These are phyloP conservation scores for Aphanocladium album DNA, from an alignment of 2,329 filamentous ascomycete species.

Conservation along the genomic window DNA sequence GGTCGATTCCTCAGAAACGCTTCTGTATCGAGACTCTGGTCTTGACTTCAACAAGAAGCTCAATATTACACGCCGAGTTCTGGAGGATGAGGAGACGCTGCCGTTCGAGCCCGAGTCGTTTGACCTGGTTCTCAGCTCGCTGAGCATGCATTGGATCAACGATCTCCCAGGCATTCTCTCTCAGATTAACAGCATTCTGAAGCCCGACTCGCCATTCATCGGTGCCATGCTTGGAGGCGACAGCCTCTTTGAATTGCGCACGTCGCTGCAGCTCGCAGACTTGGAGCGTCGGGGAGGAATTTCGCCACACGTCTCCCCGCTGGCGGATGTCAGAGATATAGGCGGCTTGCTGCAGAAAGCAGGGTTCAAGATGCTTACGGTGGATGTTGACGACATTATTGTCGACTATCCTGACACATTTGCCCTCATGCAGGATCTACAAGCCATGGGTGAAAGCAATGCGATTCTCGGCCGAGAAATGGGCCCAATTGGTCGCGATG, in stretches of 20 bases:
- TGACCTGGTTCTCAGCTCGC: conserved; percentile 82
- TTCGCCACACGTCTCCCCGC: conserved; percentile 80
- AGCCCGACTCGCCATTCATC: conserved; percentile 87
- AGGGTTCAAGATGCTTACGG: conserved; percentile 92
- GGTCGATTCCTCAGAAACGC: conserved; percentile 70
- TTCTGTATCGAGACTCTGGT: conserved; percentile 76
- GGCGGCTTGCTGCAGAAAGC: conserved; percentile 81
- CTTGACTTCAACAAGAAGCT: conserved; percentile 70
- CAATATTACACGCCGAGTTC: conserved; percentile 66
- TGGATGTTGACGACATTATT: conserved; percentile 95
- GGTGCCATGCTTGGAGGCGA: conserved; percentile 97
- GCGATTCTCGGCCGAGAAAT: conserved; percentile 81
- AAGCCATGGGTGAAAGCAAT: conserved; percentile 94
- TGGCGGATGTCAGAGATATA: conserved; percentile 88
- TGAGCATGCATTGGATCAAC: conserved; percentile 96
- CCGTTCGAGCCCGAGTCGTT: conserved; percentile 74
- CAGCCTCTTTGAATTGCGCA: conserved; percentile 87
- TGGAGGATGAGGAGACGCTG: conserved; percentile 68
- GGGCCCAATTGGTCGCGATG: conserved; percentile 72
- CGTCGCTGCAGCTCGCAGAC: conserved; percentile 87
- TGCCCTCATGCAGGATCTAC: conserved; percentile 86
- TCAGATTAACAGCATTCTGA: conserved; percentile 81
- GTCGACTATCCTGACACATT: conserved; percentile 91
- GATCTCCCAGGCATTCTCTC: conserved; percentile 80
- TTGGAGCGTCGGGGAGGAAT: conserved; percentile 88